Base-by-base conservation (phyloP, 495 filamentous ascomycete species). In the Trichoderma erinaceum region DNA sequence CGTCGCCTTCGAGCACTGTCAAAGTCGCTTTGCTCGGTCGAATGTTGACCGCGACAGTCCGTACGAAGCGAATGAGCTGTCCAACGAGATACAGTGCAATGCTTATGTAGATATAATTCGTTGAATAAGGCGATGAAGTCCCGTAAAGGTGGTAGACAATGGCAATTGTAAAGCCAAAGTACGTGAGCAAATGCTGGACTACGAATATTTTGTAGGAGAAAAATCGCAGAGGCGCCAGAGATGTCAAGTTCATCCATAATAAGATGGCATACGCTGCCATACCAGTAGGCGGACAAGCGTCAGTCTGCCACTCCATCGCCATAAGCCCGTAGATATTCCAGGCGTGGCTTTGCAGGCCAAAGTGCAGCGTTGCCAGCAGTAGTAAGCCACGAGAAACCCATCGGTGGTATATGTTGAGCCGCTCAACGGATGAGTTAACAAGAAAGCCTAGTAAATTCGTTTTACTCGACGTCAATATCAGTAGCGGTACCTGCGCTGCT, bases 51-150 rank as follows among this genome's bases (percentile, higher is more conserved):
- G 25, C 18, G 8, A 56, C 21, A 10, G 8, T 12, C 10, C 50
- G 16, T 23, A 56, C 50, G 6, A 56, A 23, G 18, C 50, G 50
- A 56, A 56, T 25, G 1, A 56, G n/a, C 50, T 56, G 50, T 21
- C 50, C 50, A 56, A 56, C 50, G 1, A 56, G 50, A 56, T 56
- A 56, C 10, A 56, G 21, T 1, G 50, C 50, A 25, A 56, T 56
- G 50, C 50, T 56, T 7, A 56, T 56, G n/a, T 56, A 56, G 50
- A 56, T 56, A n/a, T 56, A 56, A 56, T 56, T 56, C 4, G 50
- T 56, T 0, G 50, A 56, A 25, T 21, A 56, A 16, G 50, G 50
- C 3, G 50, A 56, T 7, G 50, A 56, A 25, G 50, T 56, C 50
- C 50, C 50, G 21, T 21, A 21, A 10, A 56, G 21, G 21, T 56